These are phyloP conservation scores for Penicillium fimorum DNA, from an alignment of 495 filamentous ascomycete species.

Conservation along the genomic window DNA sequence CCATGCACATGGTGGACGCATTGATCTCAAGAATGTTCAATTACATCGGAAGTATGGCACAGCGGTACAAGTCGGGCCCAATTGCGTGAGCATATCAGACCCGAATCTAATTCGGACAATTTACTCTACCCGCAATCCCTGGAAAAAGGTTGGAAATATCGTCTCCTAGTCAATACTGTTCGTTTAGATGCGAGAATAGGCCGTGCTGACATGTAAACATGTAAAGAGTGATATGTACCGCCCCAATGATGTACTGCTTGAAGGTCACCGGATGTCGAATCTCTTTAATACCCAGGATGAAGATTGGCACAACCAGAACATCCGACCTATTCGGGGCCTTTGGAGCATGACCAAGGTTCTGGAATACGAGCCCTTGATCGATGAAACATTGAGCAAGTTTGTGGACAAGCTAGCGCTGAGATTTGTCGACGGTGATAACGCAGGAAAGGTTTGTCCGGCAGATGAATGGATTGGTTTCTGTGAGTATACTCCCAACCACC, in stretches of 20 bases:
- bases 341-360: constrained; percentile 40
- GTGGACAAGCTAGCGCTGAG: constrained; percentile 21
- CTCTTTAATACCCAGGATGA: constrained; percentile 48
- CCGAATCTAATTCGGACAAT: constrained; percentile 42
- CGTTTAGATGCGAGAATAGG: neutral
- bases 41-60: constrained; percentile 54
- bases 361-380: constrained; percentile 32
- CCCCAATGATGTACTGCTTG: constrained; percentile 22
- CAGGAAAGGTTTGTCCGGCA: constrained; percentile 29
- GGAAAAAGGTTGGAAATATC: constrained; percentile 24
- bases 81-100: constrained; percentile 53
- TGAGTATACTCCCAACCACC: constrained; percentile 6
- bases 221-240: constrained; percentile 30
- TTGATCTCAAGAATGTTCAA: constrained; percentile 20
- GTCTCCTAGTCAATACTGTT: neutral
- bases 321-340: constrained; percentile 33
- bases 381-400: constrained; percentile 26
- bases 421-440: constrained; percentile 22
- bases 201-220: constrained; percentile 3
- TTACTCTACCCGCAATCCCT: constrained; percentile 36
- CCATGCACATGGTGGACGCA: constrained; percentile 23
- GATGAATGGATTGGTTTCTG: constrained; percentile 46
- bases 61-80: constrained; percentile 56
- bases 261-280: constrained; percentile 25
- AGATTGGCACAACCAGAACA: constrained; percentile 33